Evolutionary conservation across 495 filamentous ascomycete genomes (phyloP).

Genomic region (Bacidia gigantensis): DNA sequence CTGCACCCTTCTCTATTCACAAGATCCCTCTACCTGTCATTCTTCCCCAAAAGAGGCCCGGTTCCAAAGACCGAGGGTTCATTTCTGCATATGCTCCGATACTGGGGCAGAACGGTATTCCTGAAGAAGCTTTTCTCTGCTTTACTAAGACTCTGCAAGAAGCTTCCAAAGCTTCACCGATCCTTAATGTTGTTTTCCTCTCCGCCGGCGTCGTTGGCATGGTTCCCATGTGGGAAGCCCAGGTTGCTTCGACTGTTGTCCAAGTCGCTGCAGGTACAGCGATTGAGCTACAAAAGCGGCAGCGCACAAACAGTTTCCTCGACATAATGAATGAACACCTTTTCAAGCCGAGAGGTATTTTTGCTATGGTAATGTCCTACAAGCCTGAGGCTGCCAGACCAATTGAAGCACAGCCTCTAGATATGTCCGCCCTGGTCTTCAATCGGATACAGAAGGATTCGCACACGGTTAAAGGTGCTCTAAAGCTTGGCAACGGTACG

Average conservation of each 20-base stretch:
- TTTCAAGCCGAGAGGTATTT: conserved; percentile 20
- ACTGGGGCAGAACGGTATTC: conserved; percentile 26
- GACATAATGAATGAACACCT: conserved; percentile 18
- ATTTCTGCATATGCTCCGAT: conserved; percentile 29
- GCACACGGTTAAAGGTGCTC: conserved; percentile 15
- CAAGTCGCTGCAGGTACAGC: conserved; percentile 17
- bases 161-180: conserved; percentile 18
- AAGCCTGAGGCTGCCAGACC: conserved; percentile 12
- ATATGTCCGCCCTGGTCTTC: conserved; percentile 4
- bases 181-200: conserved; percentile 17
- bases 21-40: conserved; percentile 18
- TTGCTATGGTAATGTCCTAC: conserved; percentile 20
- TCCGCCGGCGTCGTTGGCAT: conserved; percentile 12
- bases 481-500: conserved; percentile 31
- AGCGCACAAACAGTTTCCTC: conserved; percentile 18
- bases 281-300: conserved; percentile 13
- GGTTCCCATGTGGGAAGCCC: conserved; percentile 12
- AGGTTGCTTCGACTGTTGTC: conserved; percentile 13
- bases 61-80: conserved; percentile 24
- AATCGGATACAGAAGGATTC: conserved; percentile 3
- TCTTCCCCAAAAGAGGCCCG: conserved; percentile 21
- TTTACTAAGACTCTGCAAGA: conserved; percentile 28
- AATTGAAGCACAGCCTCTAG: conserved; percentile 2
- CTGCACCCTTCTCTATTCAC: neutral
- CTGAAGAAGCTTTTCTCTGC: conserved; percentile 25